phyloP scores from a whole-genome alignment of 2,329 filamentous ascomycete genomes.

The Sordariomycetes sp. region DNA sequence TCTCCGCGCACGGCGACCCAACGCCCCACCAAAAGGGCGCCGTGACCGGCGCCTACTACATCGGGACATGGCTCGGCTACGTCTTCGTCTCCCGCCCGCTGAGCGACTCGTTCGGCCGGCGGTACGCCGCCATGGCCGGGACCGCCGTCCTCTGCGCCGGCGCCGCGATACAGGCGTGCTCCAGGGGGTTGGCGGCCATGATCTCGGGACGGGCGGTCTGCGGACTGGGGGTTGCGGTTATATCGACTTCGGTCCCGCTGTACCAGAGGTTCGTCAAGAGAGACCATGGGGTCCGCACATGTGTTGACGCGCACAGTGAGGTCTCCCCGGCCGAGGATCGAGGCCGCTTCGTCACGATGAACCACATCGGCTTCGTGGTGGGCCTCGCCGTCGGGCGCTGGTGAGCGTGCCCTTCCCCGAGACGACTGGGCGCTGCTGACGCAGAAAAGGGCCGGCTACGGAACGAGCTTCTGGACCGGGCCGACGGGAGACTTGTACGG shows the following conservation, averaged over 20 bases:
- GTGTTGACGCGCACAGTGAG: slow-evolving; percentile 24
- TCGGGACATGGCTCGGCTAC: slow-evolving; percentile 41
- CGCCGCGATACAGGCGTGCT: slow-evolving; percentile 30
- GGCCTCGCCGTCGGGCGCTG: slow-evolving; percentile 41
- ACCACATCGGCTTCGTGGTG: slow-evolving; percentile 43
- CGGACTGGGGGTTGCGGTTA: slow-evolving; percentile 37
- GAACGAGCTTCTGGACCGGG: slow-evolving; percentile 36
- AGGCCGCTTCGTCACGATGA: slow-evolving; percentile 43
- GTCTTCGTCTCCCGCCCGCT: slow-evolving; percentile 37
- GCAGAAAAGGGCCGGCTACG: slow-evolving; percentile 36
- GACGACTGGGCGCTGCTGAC: background rate
- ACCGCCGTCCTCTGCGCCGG: slow-evolving; percentile 32
- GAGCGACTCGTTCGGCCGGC: slow-evolving; percentile 36
- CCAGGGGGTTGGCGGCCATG: slow-evolving; percentile 31
- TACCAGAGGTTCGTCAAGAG: slow-evolving; percentile 34
- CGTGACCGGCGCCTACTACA: slow-evolving; percentile 43
- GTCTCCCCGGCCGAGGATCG: slow-evolving; percentile 37
- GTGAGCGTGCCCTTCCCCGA: slow-evolving; percentile 19
- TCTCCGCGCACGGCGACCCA: slow-evolving; percentile 27
- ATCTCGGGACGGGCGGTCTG: slow-evolving; percentile 35
- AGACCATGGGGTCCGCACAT: background rate
- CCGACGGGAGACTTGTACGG: slow-evolving; percentile 27
- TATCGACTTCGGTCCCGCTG: slow-evolving; percentile 42
- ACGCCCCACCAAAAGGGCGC: slow-evolving; percentile 31
- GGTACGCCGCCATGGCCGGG: slow-evolving; percentile 34